Conservation (phyloP, 495 filamentous ascomycete species). For the Chaetomium fimeti region DNA sequence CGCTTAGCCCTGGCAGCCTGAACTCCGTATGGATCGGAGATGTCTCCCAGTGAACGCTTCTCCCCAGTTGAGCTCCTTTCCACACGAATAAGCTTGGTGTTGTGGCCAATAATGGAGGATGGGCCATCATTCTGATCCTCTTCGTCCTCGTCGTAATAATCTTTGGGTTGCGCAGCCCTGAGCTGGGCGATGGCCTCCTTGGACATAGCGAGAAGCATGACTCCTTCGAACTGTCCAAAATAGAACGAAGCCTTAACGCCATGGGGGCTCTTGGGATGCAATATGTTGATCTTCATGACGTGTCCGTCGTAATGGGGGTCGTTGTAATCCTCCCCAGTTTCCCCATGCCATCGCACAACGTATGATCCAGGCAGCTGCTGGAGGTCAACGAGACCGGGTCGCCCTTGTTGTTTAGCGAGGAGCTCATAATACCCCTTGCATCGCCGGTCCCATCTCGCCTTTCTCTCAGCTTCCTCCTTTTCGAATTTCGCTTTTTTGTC, state of each 20-base stretch:
- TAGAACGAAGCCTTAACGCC: slow-evolving; percentile 22
- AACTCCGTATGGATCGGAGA: slow-evolving; percentile 15
- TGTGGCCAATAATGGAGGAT: too few species aligned
- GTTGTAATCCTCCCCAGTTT: background rate
- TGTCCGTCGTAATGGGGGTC: slow-evolving; percentile 1
- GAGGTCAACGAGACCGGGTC: background rate
- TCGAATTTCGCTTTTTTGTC: background rate
- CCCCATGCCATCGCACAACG: background rate
- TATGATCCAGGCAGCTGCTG: slow-evolving; percentile 6
- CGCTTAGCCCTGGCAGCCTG: slow-evolving; percentile 21
- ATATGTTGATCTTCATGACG: slow-evolving; percentile 20
- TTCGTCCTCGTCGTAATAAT: too few species aligned
- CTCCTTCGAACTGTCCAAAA: slow-evolving; percentile 15
- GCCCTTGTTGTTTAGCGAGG: background rate
- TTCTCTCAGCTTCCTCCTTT: background rate
- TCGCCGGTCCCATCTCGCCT: background rate
- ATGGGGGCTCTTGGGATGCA: slow-evolving; percentile 20
- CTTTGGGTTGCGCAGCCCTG: too few species aligned
- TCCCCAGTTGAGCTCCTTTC: background rate
- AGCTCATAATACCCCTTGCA: background rate
- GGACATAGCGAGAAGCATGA: too few species aligned
- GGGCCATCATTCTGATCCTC: too few species aligned
- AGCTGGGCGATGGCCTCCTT: too few species aligned
- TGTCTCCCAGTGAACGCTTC: slow-evolving; percentile 14
- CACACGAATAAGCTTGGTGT: too few species aligned